These are phyloP conservation scores for Kuraishia hungarica DNA, from an alignment of 805 yeast genomes.

Conservation along the genomic window DNA sequence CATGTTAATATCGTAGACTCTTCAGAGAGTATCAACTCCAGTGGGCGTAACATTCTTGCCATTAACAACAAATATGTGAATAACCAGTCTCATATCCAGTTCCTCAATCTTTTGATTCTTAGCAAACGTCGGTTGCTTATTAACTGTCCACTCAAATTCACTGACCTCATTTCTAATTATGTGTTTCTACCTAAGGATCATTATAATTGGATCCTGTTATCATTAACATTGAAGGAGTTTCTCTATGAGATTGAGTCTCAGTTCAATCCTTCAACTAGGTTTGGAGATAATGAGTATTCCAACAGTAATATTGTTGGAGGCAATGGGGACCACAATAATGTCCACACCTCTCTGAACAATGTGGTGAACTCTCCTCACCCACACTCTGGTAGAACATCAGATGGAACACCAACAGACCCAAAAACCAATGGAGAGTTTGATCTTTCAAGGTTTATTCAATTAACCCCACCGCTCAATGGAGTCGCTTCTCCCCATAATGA, in stretches of 20 bases:
- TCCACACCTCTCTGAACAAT: too few species aligned
- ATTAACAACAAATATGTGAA: conserved; percentile 12
- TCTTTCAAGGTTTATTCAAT: conserved; percentile 8
- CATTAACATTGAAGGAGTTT: conserved; percentile 39
- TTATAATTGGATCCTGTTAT: conserved; percentile 35
- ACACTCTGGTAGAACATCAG: too few species aligned
- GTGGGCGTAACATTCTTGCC: conserved; percentile 9
- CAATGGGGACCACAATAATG: too few species aligned
- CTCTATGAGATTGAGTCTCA: conserved; percentile 15
- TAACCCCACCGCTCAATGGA: conserved; percentile 6
- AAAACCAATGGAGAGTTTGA: conserved; percentile 16
- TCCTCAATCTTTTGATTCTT: conserved; percentile 27
- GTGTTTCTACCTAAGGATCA: conserved; percentile 29
- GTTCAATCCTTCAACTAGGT: background rate
- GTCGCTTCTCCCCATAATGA: conserved; percentile 4
- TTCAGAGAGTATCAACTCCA: conserved; percentile 9
- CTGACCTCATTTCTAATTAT: conserved; percentile 39
- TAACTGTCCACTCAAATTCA: conserved; percentile 39
- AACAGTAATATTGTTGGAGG: too few species aligned
- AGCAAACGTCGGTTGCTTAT: conserved; percentile 40
- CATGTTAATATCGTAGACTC: conserved; percentile 12
- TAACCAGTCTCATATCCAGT: conserved; percentile 13
- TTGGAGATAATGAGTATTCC: conserved; percentile 1
- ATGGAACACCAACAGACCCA: too few species aligned
- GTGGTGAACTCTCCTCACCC: too few species aligned